A percentile compares a stretch with the other conserved stretches of the same genome.
phyloP scores from a whole-genome alignment of 495 filamentous ascomycete genomes.

The Clohesyomyces aquaticus region DNA sequence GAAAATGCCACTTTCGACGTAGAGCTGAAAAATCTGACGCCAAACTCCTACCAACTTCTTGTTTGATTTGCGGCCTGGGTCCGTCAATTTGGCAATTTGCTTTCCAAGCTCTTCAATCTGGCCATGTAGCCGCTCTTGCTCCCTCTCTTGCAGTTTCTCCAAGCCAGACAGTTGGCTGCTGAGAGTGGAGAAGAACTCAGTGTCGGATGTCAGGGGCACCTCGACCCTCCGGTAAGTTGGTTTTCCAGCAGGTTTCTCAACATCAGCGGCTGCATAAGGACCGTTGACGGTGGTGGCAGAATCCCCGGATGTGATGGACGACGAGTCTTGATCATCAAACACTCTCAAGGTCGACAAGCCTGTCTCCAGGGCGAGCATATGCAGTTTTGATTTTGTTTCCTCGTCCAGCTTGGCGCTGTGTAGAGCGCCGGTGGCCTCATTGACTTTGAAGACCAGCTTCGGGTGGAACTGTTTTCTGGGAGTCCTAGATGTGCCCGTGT shows the following conservation, averaged over 20 bases:
- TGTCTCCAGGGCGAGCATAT: conserved; percentile 50
- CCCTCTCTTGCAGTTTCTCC: conserved; percentile 60
- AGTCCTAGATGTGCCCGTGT: background rate
- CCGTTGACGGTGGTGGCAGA: conserved; percentile 3
- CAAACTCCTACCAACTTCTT: conserved; percentile 71
- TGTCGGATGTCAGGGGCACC: conserved; percentile 67
- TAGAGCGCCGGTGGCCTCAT: conserved; percentile 55
- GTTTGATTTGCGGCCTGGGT: conserved; percentile 56
- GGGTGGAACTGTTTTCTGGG: conserved; percentile 51
- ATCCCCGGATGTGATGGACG: conserved; percentile 5
- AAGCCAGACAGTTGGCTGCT: conserved; percentile 63
- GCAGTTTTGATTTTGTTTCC: conserved; percentile 57
- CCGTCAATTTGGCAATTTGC: conserved; percentile 60
- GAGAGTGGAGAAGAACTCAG: conserved; percentile 69
- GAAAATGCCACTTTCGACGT: conserved; percentile 70
- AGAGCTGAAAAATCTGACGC: conserved; percentile 74
- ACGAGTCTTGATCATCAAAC: conserved; percentile 30
- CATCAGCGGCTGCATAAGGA: background rate
- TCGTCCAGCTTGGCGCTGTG: conserved; percentile 60
- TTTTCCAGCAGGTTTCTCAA: background rate
- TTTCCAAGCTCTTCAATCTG: conserved; percentile 60
- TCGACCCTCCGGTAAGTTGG: conserved; percentile 53
- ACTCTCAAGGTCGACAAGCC: conserved; percentile 37
- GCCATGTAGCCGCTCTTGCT: conserved; percentile 58
- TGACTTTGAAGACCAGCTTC: conserved; percentile 62